Percentiles rank a stretch among this genome's conserved stretches.
Conservation (phyloP, 352 stramenopile genomes). For the Phytophthora multivora region DNA sequence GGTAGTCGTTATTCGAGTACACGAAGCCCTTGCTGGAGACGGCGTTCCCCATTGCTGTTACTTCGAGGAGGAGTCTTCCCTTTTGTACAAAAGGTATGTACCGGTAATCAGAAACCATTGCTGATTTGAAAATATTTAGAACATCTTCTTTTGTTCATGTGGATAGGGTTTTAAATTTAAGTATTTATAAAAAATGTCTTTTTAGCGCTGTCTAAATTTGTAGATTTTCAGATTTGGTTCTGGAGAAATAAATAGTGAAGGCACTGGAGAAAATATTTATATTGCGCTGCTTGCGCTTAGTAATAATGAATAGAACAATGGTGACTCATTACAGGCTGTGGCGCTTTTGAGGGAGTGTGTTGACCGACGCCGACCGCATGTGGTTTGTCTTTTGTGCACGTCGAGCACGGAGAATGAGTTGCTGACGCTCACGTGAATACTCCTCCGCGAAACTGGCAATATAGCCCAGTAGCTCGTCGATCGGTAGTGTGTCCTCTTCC, state of each 20-base stretch:
- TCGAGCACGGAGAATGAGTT: conserved; percentile 38
- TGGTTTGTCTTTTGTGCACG: conserved; percentile 17
- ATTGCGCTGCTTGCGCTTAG: conserved; percentile 4
- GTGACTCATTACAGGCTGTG: conserved; percentile 31
- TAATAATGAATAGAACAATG: conserved; percentile 18
- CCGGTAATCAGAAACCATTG: too few species aligned
- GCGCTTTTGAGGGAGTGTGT: conserved; percentile 20
- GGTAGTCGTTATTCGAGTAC: conserved; percentile 76
- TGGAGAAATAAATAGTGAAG: too few species aligned
- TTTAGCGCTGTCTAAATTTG: too few species aligned
- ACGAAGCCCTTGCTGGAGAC: conserved; percentile 24
- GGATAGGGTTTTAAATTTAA: too few species aligned
- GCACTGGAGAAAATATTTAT: conserved; percentile 20
- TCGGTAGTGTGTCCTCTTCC: conserved; percentile 63
- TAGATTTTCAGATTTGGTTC: too few species aligned
- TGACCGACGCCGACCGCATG: conserved; percentile 9
- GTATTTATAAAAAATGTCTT: too few species aligned
- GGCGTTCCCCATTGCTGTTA: conserved; percentile 41
- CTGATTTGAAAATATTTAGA: too few species aligned
- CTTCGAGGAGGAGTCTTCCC: too few species aligned
- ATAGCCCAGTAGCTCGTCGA: conserved; percentile 69
- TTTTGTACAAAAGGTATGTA: too few species aligned
- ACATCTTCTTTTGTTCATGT: too few species aligned
- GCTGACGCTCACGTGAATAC: conserved; percentile 59
- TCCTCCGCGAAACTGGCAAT: conserved; percentile 70